Evolutionary conservation across 2,329 filamentous ascomycete species (phyloP).

Genomic region (Trichophyton verrucosum): DNA sequence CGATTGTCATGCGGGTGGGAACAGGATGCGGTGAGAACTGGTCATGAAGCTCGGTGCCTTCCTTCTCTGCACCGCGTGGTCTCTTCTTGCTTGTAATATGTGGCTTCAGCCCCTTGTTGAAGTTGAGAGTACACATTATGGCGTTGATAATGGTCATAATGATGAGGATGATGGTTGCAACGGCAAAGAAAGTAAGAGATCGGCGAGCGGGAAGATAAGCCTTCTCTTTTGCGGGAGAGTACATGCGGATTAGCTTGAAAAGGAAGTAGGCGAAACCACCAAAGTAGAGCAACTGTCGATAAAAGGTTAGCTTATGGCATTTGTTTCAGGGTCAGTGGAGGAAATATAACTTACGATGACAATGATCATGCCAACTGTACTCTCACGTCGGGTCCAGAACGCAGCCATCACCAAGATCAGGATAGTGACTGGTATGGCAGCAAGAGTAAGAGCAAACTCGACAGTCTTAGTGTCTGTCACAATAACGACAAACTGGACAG

Average conservation of each 20-base stretch:
- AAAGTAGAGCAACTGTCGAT: slow-evolving; percentile 57
- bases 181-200: slow-evolving; percentile 83
- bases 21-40: slow-evolving; percentile 24
- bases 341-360: slow-evolving; percentile 47
- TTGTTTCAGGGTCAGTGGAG: background rate
- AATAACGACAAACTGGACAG: slow-evolving; percentile 92
- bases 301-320: background rate
- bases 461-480: slow-evolving; percentile 56
- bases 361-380: slow-evolving; percentile 59
- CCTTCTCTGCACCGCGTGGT: slow-evolving; percentile 38
- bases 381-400: slow-evolving; percentile 74
- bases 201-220: slow-evolving; percentile 69
- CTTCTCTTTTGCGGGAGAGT: slow-evolving; percentile 46
- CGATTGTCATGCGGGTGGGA: slow-evolving; percentile 36
- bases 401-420: slow-evolving; percentile 74
- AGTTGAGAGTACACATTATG: slow-evolving; percentile 79
- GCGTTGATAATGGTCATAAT: slow-evolving; percentile 80
- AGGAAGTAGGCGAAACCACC: slow-evolving; percentile 88
- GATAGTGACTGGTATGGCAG: slow-evolving; percentile 84
- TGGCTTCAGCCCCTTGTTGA: slow-evolving; percentile 75
- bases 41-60: slow-evolving; percentile 32
- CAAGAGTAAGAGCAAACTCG: slow-evolving; percentile 78
- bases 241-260: slow-evolving; percentile 97
- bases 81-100: slow-evolving; percentile 57
- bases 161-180: slow-evolving; percentile 82